These are phyloP conservation scores for Lasiosphaeria ovina DNA, from an alignment of 495 filamentous ascomycete species.

Conservation along the genomic window DNA sequence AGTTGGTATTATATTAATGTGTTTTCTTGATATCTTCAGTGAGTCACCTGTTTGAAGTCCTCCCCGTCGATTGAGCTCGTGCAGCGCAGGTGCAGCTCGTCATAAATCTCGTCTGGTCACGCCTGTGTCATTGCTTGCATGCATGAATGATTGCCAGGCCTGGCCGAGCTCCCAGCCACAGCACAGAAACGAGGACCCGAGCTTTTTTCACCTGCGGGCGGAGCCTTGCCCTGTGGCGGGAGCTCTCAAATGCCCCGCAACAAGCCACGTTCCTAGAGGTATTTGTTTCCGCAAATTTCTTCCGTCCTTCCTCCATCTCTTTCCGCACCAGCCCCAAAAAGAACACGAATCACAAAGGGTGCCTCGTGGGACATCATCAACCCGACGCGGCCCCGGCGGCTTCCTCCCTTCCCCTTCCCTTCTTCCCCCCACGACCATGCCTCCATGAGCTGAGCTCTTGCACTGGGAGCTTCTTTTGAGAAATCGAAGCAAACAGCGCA, in stretches of 20 bases:
- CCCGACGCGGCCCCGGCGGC: conserved; percentile 3
- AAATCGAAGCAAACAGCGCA: conserved; percentile 14
- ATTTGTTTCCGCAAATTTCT: conserved; percentile 21
- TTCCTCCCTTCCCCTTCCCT: conserved; percentile 12
- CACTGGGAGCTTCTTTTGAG: conserved; percentile 23
- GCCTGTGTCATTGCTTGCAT: no score
- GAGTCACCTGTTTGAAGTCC: no score
- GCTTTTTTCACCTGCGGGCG: neutral
- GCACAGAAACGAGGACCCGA: neutral
- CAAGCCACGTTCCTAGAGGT: conserved; percentile 2
- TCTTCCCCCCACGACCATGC: conserved; percentile 16
- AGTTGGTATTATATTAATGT: no score
- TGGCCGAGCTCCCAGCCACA: no score
- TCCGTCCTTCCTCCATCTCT: conserved; percentile 16
- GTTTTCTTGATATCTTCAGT: no score
- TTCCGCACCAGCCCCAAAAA: conserved; percentile 28
- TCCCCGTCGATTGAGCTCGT: no score
- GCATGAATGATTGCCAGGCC: no score
- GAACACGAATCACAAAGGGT: conserved; percentile 34
- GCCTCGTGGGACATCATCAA: conserved; percentile 13
- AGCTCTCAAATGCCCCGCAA: conserved; percentile 7
- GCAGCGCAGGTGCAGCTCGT: no score
- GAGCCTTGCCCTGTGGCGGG: neutral
- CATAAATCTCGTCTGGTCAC: no score
- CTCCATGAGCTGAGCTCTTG: conserved; percentile 21